phyloP scores from a whole-genome alignment of 331 rosid species.

The Pyracantha coccinea region DNA sequence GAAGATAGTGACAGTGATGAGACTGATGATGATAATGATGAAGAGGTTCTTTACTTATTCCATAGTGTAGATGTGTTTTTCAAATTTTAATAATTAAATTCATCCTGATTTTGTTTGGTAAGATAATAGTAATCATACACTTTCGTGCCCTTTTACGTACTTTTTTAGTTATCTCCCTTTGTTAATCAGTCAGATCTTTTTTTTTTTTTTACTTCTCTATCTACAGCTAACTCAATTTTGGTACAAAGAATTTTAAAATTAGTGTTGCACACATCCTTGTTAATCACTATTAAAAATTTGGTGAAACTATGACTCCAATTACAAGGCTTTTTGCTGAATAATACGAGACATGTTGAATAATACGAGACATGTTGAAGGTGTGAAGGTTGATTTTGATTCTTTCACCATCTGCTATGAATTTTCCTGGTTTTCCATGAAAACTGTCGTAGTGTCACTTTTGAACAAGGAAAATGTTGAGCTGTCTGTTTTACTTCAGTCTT shows the following conservation, averaged over 20 bases:
- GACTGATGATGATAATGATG: constrained; percentile 41
- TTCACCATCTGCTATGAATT: constrained; percentile 15
- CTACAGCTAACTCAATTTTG: background rate
- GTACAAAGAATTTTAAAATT: background rate
- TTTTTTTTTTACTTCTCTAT: background rate
- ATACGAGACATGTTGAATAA: no score
- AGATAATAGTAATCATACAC: background rate
- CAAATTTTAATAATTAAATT: background rate
- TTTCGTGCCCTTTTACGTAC: background rate
- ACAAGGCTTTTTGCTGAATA: background rate
- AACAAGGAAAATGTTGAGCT: background rate
- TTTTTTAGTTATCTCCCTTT: background rate
- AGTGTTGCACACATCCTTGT: background rate
- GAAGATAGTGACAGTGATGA: constrained; percentile 39
- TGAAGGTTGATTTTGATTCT: no score
- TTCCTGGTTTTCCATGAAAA: background rate
- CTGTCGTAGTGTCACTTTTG: background rate
- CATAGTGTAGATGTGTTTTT: background rate
- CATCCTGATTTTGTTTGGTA: background rate
- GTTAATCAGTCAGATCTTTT: background rate
- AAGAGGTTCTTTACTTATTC: constrained; percentile 41
- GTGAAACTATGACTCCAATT: background rate
- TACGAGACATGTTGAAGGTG: no score
- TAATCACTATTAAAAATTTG: no score
- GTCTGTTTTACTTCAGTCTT: background rate